These are phyloP conservation scores for Myotisia sp. DNA, from an alignment of 2,329 filamentous ascomycete species.

Conservation along the genomic window DNA sequence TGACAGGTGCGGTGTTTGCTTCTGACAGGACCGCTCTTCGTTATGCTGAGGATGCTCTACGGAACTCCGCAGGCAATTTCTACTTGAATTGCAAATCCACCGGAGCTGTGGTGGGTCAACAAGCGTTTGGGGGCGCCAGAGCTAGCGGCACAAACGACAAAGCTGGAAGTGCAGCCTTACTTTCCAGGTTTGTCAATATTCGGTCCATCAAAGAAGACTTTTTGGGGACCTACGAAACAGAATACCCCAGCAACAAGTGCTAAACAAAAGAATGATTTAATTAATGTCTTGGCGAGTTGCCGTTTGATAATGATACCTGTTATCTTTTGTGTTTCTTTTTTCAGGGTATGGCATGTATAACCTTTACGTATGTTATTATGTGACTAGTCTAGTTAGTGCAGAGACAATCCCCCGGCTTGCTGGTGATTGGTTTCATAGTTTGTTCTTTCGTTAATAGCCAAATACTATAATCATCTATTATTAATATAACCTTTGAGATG, in stretches of 20 bases:
- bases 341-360: too few species aligned
- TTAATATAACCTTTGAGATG: too few species aligned
- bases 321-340: too few species aligned
- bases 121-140: constrained; percentile 55
- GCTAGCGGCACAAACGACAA: constrained; percentile 61
- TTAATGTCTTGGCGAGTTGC: too few species aligned
- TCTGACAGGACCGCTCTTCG: constrained; percentile 23
- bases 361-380: too few species aligned
- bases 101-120: constrained; percentile 58
- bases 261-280: too few species aligned
- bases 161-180: constrained; percentile 51
- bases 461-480: too few species aligned
- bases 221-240: constrained; percentile 44
- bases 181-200: constrained; percentile 51
- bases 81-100: constrained; percentile 40
- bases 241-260: constrained; percentile 57
- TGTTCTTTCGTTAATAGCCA: too few species aligned
- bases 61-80: constrained; percentile 28
- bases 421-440: too few species aligned
- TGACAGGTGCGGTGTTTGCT: constrained; percentile 31
- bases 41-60: constrained; percentile 23
- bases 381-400: too few species aligned
- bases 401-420: too few species aligned
- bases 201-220: constrained; percentile 65
- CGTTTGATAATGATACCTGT: too few species aligned